Evolutionary conservation across 2,329 filamentous ascomycete species (phyloP).

Genomic region (Penicillium sp.): DNA sequence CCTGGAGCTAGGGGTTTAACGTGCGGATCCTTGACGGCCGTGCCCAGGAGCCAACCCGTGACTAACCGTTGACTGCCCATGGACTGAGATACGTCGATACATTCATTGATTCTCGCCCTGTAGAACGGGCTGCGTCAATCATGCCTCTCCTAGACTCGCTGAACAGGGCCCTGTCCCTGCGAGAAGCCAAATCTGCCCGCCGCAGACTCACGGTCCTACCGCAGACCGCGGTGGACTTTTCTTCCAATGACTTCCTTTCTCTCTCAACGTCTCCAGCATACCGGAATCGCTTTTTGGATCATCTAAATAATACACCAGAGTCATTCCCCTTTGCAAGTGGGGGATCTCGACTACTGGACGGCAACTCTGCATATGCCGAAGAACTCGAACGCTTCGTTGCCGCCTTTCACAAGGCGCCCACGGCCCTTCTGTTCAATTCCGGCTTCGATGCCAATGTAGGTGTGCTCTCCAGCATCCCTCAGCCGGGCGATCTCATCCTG

Average conservation of each 20-base stretch:
- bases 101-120: not conserved
- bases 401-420: conserved; percentile 57
- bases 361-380: conserved; percentile 62
- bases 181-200: conserved; percentile 46
- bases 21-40: conserved; percentile 13
- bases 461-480: conserved; percentile 60
- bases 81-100: not conserved
- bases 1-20: conserved; percentile 7
- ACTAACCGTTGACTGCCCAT: conserved; percentile 5
- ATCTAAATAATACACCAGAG: conserved; percentile 40
- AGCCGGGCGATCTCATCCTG: conserved; percentile 61
- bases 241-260: conserved; percentile 65
- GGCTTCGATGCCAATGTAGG: conserved; percentile 67
- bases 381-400: conserved; percentile 60
- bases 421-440: conserved; percentile 61
- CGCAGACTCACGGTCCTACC: conserved; percentile 49
- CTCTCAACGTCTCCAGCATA: conserved; percentile 50
- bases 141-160: conserved; percentile 31
- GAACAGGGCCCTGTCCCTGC: conserved; percentile 34
- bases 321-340: conserved; percentile 52
- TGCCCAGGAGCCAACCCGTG: conserved; percentile 4
- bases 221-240: conserved; percentile 54
- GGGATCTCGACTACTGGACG: conserved; percentile 64
- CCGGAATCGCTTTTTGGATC: conserved; percentile 49
- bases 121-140: not conserved